Evolutionary conservation across 129 eudicot species (phyloP).

Genomic region (Heracleum sosnowskyi): DNA sequence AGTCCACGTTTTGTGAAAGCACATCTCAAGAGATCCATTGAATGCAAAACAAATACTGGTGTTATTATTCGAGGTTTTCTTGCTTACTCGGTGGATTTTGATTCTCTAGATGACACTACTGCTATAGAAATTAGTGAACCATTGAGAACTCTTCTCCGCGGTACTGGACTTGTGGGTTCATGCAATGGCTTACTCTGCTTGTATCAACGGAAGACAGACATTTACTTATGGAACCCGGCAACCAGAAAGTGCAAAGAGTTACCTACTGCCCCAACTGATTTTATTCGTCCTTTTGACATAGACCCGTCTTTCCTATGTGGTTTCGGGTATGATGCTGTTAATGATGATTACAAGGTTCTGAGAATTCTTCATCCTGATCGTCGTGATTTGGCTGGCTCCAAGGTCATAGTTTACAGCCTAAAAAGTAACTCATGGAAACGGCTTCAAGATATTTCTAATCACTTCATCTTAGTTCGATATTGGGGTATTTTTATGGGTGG

Average conservation of each 20-base stretch:
- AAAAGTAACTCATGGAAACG: neutral
- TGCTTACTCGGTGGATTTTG: neutral
- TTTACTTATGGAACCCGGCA: constrained; percentile 3
- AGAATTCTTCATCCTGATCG: neutral
- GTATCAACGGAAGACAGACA: constrained; percentile 1
- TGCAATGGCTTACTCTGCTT: constrained; percentile 28
- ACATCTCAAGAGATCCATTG: constrained; percentile 9
- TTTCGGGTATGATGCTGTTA: neutral
- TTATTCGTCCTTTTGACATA: neutral
- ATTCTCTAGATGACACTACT: neutral
- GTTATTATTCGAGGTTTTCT: neutral
- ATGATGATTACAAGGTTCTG: constrained; percentile 7
- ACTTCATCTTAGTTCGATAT: neutral
- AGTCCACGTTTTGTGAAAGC: neutral
- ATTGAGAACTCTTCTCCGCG: neutral
- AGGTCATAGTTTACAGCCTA: neutral
- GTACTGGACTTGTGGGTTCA: constrained; percentile 18
- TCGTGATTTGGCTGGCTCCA: neutral
- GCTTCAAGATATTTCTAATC: neutral
- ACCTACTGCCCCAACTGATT: neutral
- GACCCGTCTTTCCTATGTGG: neutral
- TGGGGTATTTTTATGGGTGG: neutral
- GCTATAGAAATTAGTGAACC: neutral
- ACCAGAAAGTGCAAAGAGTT: neutral
- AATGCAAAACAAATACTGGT: neutral